These are phyloP conservation scores for Lichtheimia ornata DNA, from an alignment of 371 early-diverging fungal genomes.

Conservation along the genomic window DNA sequence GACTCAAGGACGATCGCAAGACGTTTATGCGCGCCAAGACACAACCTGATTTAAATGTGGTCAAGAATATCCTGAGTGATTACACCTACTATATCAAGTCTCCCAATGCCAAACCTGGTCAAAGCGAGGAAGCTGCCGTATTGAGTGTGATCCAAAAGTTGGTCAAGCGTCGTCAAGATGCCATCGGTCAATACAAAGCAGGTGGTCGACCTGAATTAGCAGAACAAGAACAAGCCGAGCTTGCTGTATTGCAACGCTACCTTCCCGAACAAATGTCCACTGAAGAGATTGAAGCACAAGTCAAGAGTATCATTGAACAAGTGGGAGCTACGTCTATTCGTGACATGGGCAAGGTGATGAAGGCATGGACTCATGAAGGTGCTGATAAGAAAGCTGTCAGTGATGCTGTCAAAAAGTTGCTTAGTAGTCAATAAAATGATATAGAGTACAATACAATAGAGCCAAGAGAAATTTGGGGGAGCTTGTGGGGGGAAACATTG, in stretches of 20 bases:
- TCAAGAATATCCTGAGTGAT: slow-evolving; percentile 74
- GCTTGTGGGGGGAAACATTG: neutral
- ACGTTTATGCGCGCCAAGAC: slow-evolving; percentile 74
- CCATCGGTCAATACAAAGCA: slow-evolving; percentile 57
- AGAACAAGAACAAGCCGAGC: slow-evolving; percentile 59
- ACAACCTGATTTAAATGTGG: slow-evolving; percentile 65
- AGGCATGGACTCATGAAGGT: slow-evolving; percentile 60
- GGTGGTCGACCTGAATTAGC: slow-evolving; percentile 73
- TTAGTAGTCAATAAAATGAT: slow-evolving; percentile 12
- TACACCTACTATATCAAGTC: slow-evolving; percentile 74
- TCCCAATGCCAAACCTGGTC: slow-evolving; percentile 34
- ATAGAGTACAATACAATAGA: neutral
- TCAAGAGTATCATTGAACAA: slow-evolving; percentile 50
- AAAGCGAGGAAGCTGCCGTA: slow-evolving; percentile 48
- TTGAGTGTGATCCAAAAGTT: slow-evolving; percentile 66
- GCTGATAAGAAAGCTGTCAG: slow-evolving; percentile 73
- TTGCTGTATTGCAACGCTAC: slow-evolving; percentile 64
- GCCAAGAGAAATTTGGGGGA: slow-evolving; percentile 2
- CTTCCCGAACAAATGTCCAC: slow-evolving; percentile 71
- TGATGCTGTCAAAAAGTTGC: slow-evolving; percentile 58
- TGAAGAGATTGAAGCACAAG: slow-evolving; percentile 65
- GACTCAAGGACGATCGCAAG: slow-evolving; percentile 70
- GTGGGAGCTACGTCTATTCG: slow-evolving; percentile 59
- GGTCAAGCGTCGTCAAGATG: slow-evolving; percentile 75
- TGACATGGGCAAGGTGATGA: slow-evolving; percentile 80